Percentiles rank a stretch among this genome's conserved stretches.
Evolutionary conservation across 805 yeast genomes (phyloP).

Genomic region (Starmerella bacillaris): DNA sequence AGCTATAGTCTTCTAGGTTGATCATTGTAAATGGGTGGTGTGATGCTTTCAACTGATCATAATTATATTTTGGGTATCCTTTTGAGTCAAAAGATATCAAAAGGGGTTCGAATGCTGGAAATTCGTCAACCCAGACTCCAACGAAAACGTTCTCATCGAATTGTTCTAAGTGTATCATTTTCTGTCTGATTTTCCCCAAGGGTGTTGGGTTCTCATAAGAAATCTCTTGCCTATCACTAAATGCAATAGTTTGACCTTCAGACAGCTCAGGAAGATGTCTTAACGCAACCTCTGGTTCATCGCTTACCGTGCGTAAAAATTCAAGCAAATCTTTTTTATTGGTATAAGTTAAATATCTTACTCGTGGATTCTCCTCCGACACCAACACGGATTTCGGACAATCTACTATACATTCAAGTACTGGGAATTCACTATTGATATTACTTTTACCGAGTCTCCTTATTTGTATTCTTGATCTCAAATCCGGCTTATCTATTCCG

Average conservation of each 20-base stretch:
- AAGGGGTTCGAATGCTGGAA: slow-evolving; percentile 73
- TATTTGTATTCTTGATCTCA: slow-evolving; percentile 39
- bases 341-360: no score
- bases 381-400: no score
- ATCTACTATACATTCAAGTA: slow-evolving; percentile 48
- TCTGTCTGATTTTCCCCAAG: slow-evolving; percentile 66
- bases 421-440: slow-evolving; percentile 30
- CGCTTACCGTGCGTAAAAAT: no score
- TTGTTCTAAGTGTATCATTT: slow-evolving; percentile 17
- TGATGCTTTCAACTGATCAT: slow-evolving; percentile 39
- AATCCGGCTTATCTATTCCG: slow-evolving; percentile 91
- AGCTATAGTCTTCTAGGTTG: slow-evolving; percentile 44
- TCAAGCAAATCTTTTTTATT: no score
- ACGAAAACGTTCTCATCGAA: slow-evolving; percentile 5
- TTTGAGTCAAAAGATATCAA: slow-evolving; percentile 11
- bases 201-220: slow-evolving; percentile 93
- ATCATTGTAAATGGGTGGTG: slow-evolving; percentile 99
- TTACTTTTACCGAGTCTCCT: slow-evolving; percentile 8
- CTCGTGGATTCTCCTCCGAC: no score
- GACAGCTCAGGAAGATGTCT: slow-evolving; percentile 17
- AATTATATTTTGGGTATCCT: slow-evolving; percentile 47
- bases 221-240: slow-evolving; percentile 49
- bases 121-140: slow-evolving; percentile 64
- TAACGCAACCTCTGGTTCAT: background rate
- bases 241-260: slow-evolving; percentile 59